Percentiles rank a stretch among this genome's conserved stretches.
phyloP scores from a whole-genome alignment of 495 filamentous ascomycete species.

The Hypoxylon fuscum region DNA sequence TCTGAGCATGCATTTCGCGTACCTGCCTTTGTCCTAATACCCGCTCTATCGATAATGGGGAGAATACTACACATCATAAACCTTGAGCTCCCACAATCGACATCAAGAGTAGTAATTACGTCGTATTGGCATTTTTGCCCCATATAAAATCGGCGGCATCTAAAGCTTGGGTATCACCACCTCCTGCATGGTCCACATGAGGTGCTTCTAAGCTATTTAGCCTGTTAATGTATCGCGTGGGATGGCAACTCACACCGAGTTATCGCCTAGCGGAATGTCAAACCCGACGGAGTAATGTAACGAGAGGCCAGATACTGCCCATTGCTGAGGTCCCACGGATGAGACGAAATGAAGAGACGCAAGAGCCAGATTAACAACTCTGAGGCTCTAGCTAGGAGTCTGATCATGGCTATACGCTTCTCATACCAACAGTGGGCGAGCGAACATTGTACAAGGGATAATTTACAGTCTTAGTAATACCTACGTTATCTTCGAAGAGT shows the following conservation, averaged over 20 bases:
- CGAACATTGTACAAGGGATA: too few relatives aligned
- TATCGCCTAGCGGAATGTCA: too few relatives aligned
- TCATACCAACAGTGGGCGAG: too few relatives aligned
- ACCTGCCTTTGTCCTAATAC: slow-evolving; percentile 10
- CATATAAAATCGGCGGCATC: slow-evolving; percentile 5
- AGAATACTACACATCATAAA: slow-evolving; percentile 5
- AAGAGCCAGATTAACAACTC: too few relatives aligned
- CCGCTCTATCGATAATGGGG: slow-evolving; percentile 8
- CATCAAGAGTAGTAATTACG: neutral
- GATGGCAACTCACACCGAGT: neutral
- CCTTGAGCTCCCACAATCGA: slow-evolving; percentile 8
- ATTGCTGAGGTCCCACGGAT: too few relatives aligned
- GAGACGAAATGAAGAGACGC: too few relatives aligned
- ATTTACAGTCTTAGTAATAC: too few relatives aligned
- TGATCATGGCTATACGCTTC: too few relatives aligned
- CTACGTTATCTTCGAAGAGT: too few relatives aligned
- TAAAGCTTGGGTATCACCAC: slow-evolving; percentile 3
- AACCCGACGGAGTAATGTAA: too few relatives aligned
- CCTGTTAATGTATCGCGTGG: slow-evolving; percentile 12
- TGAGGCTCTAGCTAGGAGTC: too few relatives aligned
- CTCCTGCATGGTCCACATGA: slow-evolving; percentile 16
- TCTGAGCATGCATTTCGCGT: neutral
- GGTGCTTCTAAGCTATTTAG: slow-evolving; percentile 25
- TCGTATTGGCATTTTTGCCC: neutral
- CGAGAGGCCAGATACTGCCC: too few relatives aligned